Conservation (phyloP, 1,284 basidiomycete species). For the Sanghuangporus baumii region DNA sequence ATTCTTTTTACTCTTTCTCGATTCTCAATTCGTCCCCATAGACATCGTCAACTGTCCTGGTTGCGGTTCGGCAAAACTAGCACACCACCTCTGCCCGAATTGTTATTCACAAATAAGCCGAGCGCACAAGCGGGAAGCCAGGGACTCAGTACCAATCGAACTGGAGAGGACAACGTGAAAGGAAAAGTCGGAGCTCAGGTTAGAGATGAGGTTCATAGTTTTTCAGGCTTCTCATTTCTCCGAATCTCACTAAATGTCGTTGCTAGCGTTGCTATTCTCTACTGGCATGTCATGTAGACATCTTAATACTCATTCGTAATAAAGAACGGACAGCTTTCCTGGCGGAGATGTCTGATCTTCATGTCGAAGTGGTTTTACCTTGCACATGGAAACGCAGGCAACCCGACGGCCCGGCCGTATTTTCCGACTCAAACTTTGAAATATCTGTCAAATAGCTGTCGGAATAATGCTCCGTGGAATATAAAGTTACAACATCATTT, state of each 20-base stretch:
- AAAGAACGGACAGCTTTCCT: neutral
- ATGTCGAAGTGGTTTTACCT: neutral
- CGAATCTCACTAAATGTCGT: neutral
- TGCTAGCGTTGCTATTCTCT: neutral
- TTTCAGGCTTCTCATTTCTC: neutral
- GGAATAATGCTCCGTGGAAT: too few species aligned
- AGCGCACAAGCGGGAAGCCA: constrained; percentile 48
- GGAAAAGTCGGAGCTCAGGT: neutral
- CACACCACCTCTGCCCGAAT: constrained; percentile 82
- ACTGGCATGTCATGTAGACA: neutral
- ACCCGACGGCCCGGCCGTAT: neutral
- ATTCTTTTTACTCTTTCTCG: neutral
- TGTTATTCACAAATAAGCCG: constrained; percentile 81
- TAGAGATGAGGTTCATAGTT: neutral
- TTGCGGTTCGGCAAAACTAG: constrained; percentile 85
- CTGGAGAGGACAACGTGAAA: neutral
- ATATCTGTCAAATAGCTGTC: too few species aligned
- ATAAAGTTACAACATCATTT: too few species aligned
- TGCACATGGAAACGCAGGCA: neutral
- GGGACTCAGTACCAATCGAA: constrained; percentile 12
- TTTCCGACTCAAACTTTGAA: neutral
- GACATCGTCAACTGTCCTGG: constrained; percentile 90
- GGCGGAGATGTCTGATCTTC: neutral
- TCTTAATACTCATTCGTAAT: neutral
- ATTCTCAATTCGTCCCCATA: constrained; percentile 27